These are phyloP conservation scores for Lipomyces kockii DNA, from an alignment of 805 yeast species.

Conservation along the genomic window DNA sequence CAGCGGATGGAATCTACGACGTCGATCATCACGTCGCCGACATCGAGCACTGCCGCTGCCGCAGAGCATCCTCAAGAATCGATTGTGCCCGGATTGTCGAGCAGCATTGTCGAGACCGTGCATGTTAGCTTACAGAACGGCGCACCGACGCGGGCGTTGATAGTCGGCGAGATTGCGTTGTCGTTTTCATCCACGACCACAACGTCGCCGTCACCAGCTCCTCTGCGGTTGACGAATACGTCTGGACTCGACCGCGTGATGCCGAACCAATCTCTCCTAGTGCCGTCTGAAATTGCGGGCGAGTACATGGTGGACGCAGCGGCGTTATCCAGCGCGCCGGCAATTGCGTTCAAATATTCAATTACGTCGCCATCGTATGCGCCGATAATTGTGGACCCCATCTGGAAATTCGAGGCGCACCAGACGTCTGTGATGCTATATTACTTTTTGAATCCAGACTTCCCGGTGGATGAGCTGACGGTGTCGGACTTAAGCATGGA, in stretches of 20 bases:
- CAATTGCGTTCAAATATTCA: conserved; percentile 82
- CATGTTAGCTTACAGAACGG: conserved; percentile 78
- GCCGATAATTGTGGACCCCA: conserved; percentile 76
- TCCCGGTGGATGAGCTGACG: conserved; percentile 49
- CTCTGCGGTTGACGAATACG: conserved; percentile 51
- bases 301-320: conserved; percentile 35
- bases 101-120: conserved; percentile 84
- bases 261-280: conserved; percentile 60
- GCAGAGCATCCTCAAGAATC: conserved; percentile 56
- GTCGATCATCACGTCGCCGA: background rate
- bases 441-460: conserved; percentile 58
- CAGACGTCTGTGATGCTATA: conserved; percentile 86
- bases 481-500: conserved; percentile 66
- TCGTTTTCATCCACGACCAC: conserved; percentile 56
- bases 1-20: conserved; percentile 2
- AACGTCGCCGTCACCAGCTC: conserved; percentile 41
- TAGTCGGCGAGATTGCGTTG: conserved; percentile 86
- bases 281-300: conserved; percentile 43
- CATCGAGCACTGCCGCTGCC: conserved; percentile 39
- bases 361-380: conserved; percentile 51
- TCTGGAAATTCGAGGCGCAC: conserved; percentile 85
- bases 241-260: conserved; percentile 53
- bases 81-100: conserved; percentile 68
- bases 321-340: conserved; percentile 51
- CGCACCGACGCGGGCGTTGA: conserved; percentile 58